Percentiles rank a stretch among this genome's conserved stretches.
These are phyloP conservation scores for Trichoderma gracile DNA, from an alignment of 2,329 filamentous ascomycete species.

Conservation along the genomic window DNA sequence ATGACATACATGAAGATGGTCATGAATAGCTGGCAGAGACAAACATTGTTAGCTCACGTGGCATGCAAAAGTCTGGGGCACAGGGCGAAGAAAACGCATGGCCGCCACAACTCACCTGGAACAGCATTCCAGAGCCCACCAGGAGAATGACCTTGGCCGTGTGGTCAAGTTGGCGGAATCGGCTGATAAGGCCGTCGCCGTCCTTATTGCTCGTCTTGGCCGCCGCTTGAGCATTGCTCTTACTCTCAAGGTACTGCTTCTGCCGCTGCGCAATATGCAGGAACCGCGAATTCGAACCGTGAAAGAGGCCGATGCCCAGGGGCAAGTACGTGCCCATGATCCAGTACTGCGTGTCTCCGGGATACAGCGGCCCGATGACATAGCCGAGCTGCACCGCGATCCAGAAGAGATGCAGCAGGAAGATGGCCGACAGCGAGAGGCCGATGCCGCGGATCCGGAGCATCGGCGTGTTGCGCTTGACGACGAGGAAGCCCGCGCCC, in stretches of 20 bases:
- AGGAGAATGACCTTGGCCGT: slow-evolving; percentile 48
- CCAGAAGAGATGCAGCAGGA: slow-evolving; percentile 46
- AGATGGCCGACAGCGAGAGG: slow-evolving; percentile 44
- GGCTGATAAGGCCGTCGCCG: slow-evolving; percentile 31
- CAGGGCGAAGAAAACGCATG: too few relatives aligned
- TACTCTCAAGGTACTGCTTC: slow-evolving; percentile 33
- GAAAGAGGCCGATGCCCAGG: slow-evolving; percentile 64
- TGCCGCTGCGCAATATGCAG: slow-evolving; percentile 58
- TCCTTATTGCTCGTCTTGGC: slow-evolving; percentile 27
- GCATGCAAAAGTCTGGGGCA: background rate
- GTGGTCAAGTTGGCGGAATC: slow-evolving; percentile 42
- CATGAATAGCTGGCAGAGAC: slow-evolving; percentile 51
- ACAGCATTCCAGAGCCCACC: slow-evolving; percentile 55
- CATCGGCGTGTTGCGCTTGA: slow-evolving; percentile 40
- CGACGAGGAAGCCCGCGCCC: slow-evolving; percentile 44
- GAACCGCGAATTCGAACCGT: slow-evolving; percentile 62
- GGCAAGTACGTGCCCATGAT: slow-evolving; percentile 66
- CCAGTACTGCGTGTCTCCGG: slow-evolving; percentile 60
- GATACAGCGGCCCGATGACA: slow-evolving; percentile 40
- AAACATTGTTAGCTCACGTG: slow-evolving; percentile 8
- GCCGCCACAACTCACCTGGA: slow-evolving; percentile 49
- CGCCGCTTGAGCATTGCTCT: background rate
- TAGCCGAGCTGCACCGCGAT: slow-evolving; percentile 43
- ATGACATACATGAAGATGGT: slow-evolving; percentile 60
- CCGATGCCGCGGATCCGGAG: slow-evolving; percentile 44